phyloP scores from a whole-genome alignment of 2,329 filamentous ascomycete genomes.

The Monilinia polystroma region DNA sequence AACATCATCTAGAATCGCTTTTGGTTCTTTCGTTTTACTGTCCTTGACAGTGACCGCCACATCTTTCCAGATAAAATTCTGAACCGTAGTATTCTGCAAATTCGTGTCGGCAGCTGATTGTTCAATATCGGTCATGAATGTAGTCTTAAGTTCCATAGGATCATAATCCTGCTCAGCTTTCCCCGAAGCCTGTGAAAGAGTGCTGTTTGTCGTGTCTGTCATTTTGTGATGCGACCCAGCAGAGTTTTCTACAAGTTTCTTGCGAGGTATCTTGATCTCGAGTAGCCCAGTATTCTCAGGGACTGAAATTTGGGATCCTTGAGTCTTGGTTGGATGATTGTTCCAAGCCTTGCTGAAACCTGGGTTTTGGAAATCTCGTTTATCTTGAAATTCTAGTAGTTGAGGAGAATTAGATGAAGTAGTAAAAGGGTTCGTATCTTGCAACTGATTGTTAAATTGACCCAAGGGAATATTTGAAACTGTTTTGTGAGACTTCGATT shows the following conservation, averaged over 20 bases:
- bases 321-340: neutral
- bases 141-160: constrained; percentile 2
- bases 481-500: constrained; percentile 13
- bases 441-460: constrained; percentile 17
- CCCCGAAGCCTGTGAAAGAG: constrained; percentile 16
- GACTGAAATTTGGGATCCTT: neutral
- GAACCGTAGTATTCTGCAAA: constrained; percentile 62
- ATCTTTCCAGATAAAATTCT: constrained; percentile 63
- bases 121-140: constrained; percentile 35
- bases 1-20: constrained; percentile 61
- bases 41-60: constrained; percentile 73
- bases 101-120: constrained; percentile 41
- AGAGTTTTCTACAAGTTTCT: neutral
- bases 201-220: constrained; percentile 21
- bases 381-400: neutral
- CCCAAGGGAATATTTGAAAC: constrained; percentile 19
- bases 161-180: constrained; percentile 18
- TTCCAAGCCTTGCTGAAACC: neutral
- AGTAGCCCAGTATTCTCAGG: neutral
- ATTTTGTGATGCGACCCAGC: neutral
- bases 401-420: constrained; percentile 3
- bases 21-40: constrained; percentile 60
- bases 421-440: constrained; percentile 16
- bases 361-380: neutral
- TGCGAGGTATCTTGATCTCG: neutral